These are phyloP conservation scores for Microcyclospora pomicola DNA, from an alignment of 2,329 filamentous ascomycete species.

Conservation along the genomic window DNA sequence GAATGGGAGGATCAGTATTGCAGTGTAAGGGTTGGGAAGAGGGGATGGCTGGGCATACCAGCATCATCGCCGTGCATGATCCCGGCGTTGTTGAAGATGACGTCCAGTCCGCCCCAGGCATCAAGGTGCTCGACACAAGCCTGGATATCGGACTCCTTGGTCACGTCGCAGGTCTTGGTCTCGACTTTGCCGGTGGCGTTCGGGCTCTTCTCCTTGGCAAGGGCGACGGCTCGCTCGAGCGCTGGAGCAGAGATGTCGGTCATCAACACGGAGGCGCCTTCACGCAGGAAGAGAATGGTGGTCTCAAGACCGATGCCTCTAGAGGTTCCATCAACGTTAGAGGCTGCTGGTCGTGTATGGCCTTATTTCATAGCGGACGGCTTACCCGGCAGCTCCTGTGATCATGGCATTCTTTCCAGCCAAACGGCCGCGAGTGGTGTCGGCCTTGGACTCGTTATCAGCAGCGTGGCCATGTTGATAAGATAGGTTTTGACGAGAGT, in stretches of 20 bases:
- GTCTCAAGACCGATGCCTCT: slow-evolving; percentile 92
- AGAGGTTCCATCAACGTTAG: slow-evolving; percentile 3
- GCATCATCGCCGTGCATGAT: slow-evolving; percentile 74
- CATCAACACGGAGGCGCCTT: slow-evolving; percentile 76
- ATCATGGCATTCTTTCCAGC: slow-evolving; percentile 59
- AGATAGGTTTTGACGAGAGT: background rate
- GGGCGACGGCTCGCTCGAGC: slow-evolving; percentile 61
- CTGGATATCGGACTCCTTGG: slow-evolving; percentile 67
- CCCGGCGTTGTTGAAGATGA: slow-evolving; percentile 95
- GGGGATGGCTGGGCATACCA: slow-evolving; percentile 11
- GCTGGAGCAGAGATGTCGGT: slow-evolving; percentile 70
- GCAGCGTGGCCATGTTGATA: background rate
- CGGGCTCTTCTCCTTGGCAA: slow-evolving; percentile 55
- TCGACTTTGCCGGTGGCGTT: slow-evolving; percentile 45
- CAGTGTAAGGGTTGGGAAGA: slow-evolving; percentile 34
- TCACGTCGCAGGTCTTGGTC: slow-evolving; percentile 60
- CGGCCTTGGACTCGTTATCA: slow-evolving; percentile 8
- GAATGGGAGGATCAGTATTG: background rate
- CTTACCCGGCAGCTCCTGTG: slow-evolving; percentile 76
- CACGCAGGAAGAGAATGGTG: slow-evolving; percentile 72
- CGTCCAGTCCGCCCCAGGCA: slow-evolving; percentile 72
- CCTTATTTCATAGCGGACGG: background rate
- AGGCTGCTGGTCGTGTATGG: background rate
- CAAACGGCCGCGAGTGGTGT: slow-evolving; percentile 32
- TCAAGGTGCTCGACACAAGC: slow-evolving; percentile 63